phyloP scores from a whole-genome alignment of 2,329 filamentous ascomycete species.

The Calonectria hawksworthii region DNA sequence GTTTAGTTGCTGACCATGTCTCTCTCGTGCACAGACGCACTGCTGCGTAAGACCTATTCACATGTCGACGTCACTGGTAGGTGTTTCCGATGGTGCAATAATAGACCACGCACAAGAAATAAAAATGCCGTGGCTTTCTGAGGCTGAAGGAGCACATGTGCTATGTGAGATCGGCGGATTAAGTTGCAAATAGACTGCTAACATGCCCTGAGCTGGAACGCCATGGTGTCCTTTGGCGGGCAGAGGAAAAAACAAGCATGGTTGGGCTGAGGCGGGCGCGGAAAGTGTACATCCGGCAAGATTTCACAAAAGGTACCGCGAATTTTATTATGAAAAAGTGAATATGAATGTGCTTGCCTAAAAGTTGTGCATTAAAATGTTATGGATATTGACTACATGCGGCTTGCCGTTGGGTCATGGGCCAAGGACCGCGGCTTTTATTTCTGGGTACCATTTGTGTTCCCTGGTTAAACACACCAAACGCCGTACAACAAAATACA shows the following conservation, averaged over 20 bases:
- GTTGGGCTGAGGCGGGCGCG: neutral
- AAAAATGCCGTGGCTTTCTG: neutral
- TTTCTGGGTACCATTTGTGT: neutral
- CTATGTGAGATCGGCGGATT: neutral
- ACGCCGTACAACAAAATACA: neutral
- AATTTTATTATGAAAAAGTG: neutral
- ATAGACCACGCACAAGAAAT: neutral
- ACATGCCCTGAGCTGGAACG: neutral
- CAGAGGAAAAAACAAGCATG: neutral
- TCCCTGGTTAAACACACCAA: neutral
- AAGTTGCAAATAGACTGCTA: neutral
- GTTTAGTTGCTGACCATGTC: neutral
- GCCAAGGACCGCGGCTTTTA: neutral
- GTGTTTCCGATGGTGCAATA: neutral
- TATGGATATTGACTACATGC: neutral
- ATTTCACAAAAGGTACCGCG: neutral
- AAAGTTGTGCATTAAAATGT: neutral
- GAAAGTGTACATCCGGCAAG: neutral
- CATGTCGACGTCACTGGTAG: neutral
- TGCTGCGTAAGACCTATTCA: neutral
- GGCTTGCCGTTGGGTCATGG: neutral
- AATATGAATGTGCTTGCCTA: neutral
- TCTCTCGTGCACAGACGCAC: neutral
- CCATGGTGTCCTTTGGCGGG: neutral
- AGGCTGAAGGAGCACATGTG: neutral